Evolutionary conservation across 805 yeast species (phyloP).

Genomic region (Yarrowia divulgata): DNA sequence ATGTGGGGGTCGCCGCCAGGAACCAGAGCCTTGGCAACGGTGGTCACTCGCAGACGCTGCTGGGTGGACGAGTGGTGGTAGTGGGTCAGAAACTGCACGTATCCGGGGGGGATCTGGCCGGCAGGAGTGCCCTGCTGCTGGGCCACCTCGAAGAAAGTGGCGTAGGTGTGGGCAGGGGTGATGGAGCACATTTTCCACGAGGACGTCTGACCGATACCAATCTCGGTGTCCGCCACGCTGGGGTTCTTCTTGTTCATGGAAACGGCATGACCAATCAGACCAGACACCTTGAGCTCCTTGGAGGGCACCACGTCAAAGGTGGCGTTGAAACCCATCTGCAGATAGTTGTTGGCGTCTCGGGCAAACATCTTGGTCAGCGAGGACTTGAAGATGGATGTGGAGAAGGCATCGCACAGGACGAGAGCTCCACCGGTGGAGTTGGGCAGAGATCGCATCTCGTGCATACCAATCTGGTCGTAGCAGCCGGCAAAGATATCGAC

Average conservation of each 20-base stretch:
- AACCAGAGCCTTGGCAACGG: conserved; percentile 60
- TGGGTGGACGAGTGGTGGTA: conserved; percentile 91
- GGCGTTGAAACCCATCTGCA: conserved; percentile 91
- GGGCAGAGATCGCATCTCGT: conserved; percentile 86
- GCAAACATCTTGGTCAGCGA: conserved; percentile 85
- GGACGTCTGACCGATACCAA: conserved; percentile 92
- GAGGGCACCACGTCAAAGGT: conserved; percentile 81
- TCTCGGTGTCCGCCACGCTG: conserved; percentile 85
- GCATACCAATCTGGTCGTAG: conserved; percentile 93
- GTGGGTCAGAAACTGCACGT: conserved; percentile 81
- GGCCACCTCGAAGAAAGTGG: conserved; percentile 83
- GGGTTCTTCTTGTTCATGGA: conserved; percentile 67
- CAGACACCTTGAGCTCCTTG: conserved; percentile 84
- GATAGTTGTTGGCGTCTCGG: conserved; percentile 85
- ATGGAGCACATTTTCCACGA: conserved; percentile 85
- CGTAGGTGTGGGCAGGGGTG: conserved; percentile 89
- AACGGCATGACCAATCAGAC: conserved; percentile 91
- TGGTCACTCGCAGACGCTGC: conserved; percentile 84
- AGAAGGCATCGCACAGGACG: conserved; percentile 87
- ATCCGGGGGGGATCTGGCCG: conserved; percentile 43
- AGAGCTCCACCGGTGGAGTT: conserved; percentile 88
- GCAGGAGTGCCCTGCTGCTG: conserved; percentile 51
- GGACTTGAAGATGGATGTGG: conserved; percentile 92
- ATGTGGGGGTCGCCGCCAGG: conserved; percentile 59
- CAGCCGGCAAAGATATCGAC: conserved; percentile 93